These are phyloP conservation scores for Zygosaccharomyces lentus DNA, from an alignment of 805 yeast species.

Conservation along the genomic window DNA sequence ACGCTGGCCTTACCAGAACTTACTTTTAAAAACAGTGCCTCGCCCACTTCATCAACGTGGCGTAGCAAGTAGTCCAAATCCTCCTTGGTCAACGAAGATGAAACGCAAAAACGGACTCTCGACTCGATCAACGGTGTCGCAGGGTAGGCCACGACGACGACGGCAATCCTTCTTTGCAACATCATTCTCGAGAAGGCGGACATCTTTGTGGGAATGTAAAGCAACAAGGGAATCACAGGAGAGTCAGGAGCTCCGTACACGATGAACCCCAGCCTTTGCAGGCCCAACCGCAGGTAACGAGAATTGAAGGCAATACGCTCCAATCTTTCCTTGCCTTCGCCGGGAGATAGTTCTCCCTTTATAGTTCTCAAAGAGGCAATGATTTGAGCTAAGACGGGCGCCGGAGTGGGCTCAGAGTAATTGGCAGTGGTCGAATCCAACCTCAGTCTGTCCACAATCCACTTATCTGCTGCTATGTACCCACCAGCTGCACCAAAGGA, in stretches of 20 bases:
- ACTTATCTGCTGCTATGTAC: constrained; percentile 74
- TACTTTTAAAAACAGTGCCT: constrained; percentile 65
- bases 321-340: constrained; percentile 88
- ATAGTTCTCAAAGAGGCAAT: constrained; percentile 73
- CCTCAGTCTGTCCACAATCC: constrained; percentile 69
- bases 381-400: constrained; percentile 88
- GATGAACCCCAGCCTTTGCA: constrained; percentile 88
- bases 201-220: constrained; percentile 91
- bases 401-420: constrained; percentile 84
- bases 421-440: constrained; percentile 64
- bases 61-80: constrained; percentile 80
- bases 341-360: constrained; percentile 77
- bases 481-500: constrained; percentile 99
- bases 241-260: constrained; percentile 94
- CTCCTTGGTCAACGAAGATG: constrained; percentile 86
- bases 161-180: constrained; percentile 77
- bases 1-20: constrained; percentile 74
- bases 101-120: constrained; percentile 88
- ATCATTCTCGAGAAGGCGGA: constrained; percentile 84
- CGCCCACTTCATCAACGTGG: constrained; percentile 74
- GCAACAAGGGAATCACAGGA: constrained; percentile 86
- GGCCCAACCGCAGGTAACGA: constrained; percentile 83
- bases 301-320: constrained; percentile 95
- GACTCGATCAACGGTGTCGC: constrained; percentile 91
- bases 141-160: constrained; percentile 96